A percentile compares a stretch with the other conserved stretches of the same genome.
phyloP scores from a whole-genome alignment of 345 rosid species.

The Pelargonium nanum region DNA sequence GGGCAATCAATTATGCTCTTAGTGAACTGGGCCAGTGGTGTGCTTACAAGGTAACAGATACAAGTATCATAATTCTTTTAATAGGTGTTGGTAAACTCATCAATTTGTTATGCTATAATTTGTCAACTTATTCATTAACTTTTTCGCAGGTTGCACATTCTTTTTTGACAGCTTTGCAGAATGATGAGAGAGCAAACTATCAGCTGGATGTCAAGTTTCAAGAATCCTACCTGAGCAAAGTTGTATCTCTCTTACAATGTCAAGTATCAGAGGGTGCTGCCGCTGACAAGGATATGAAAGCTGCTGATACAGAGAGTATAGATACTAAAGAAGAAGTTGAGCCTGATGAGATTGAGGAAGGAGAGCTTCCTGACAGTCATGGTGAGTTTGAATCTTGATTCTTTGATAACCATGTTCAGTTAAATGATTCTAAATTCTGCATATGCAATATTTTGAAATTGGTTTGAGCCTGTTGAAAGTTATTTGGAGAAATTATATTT shows the following conservation, averaged over 20 bases:
- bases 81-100: not conserved
- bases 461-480: not conserved
- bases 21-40: constrained; percentile 98
- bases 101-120: constrained; percentile 2
- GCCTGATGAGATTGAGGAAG: constrained; percentile 83
- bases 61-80: not conserved
- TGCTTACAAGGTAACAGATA: constrained; percentile 74
- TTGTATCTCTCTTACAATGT: constrained; percentile 75
- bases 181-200: constrained; percentile 84
- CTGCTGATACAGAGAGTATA: constrained; percentile 27
- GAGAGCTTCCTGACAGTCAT: constrained; percentile 88
- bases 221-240: constrained; percentile 71
- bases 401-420: not conserved
- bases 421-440: not conserved
- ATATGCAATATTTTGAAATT: not conserved
- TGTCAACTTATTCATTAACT: constrained; percentile 1
- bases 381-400: constrained; percentile 32
- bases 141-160: constrained; percentile 75
- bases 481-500: no score
- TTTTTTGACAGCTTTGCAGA: constrained; percentile 80
- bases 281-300: constrained; percentile 41
- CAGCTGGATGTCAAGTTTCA: constrained; percentile 96
- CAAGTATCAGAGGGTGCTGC: constrained; percentile 86
- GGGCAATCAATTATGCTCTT: constrained; percentile 89
- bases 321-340: constrained; percentile 19